Evolutionary conservation across 345 rosid genomes (phyloP).

Genomic region (Durio zibethinus): DNA sequence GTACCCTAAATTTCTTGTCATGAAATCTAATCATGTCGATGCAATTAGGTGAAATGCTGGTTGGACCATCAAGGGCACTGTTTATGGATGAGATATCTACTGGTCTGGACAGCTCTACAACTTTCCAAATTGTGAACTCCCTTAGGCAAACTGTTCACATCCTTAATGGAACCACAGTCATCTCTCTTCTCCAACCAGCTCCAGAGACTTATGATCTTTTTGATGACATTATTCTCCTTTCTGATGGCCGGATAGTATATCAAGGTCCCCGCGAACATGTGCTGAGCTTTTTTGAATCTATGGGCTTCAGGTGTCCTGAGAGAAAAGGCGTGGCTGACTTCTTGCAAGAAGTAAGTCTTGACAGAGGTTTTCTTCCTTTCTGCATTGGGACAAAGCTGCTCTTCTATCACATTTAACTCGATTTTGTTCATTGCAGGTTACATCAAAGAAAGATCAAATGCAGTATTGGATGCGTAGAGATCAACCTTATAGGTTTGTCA

Average conservation of each 20-base stretch:
- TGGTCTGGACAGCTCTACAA: conserved; percentile 83
- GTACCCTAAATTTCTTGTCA: conserved; percentile 8
- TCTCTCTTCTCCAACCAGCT: conserved; percentile 83
- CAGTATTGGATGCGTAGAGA: conserved; percentile 65
- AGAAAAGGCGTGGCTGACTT: conserved; percentile 85
- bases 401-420: background rate
- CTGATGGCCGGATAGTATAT: conserved; percentile 70
- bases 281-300: conserved; percentile 56
- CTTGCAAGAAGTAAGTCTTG: conserved; percentile 63
- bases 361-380: background rate
- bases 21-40: background rate
- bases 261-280: conserved; percentile 70
- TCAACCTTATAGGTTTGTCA: conserved; percentile 58
- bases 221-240: conserved; percentile 66
- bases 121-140: conserved; percentile 71
- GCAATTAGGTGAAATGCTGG: conserved; percentile 63
- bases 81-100: conserved; percentile 80
- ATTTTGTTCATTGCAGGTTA: conserved; percentile 46
- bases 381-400: background rate
- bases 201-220: conserved; percentile 76
- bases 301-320: conserved; percentile 72
- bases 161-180: conserved; percentile 51
- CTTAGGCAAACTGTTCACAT: conserved; percentile 61
- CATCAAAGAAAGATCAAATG: conserved; percentile 75
- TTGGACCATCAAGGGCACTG: conserved; percentile 55